Evolutionary conservation across 2,329 filamentous ascomycete species (phyloP).

Genomic region (Xylariaceae sp.): DNA sequence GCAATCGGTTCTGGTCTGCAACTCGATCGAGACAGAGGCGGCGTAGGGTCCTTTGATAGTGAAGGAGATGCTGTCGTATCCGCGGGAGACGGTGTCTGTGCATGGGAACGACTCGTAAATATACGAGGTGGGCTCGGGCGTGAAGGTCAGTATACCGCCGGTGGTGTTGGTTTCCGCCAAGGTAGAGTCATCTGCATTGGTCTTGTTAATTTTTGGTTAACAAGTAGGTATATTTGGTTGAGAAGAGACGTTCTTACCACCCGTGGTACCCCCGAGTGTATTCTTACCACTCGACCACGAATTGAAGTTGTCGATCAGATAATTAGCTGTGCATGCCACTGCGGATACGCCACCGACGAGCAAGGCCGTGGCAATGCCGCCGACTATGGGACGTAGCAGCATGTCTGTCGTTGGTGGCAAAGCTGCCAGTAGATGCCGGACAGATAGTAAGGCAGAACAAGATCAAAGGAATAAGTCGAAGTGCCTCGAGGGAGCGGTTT

Average conservation of each 20-base stretch:
- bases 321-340: conserved; percentile 26
- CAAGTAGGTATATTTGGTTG: background rate
- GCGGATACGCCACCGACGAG: conserved; percentile 20
- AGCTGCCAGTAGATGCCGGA: conserved; percentile 11
- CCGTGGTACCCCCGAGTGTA: conserved; percentile 23
- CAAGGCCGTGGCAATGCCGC: conserved; percentile 22
- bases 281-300: conserved; percentile 27
- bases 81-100: conserved; percentile 17
- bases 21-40: conserved; percentile 29
- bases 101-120: conserved; percentile 30
- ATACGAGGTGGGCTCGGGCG: conserved; percentile 24
- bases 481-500: background rate
- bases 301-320: conserved; percentile 33
- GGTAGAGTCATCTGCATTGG: conserved; percentile 26
- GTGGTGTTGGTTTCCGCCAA: conserved; percentile 23
- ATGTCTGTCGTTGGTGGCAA: conserved; percentile 17
- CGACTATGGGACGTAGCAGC: conserved; percentile 22
- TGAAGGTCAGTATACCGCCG: conserved; percentile 25
- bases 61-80: conserved; percentile 27
- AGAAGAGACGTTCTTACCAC: conserved; percentile 22
- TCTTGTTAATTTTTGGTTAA: conserved; percentile 3
- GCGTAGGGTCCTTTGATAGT: conserved; percentile 28
- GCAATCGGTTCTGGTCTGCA: conserved; percentile 26
- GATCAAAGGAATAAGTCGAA: background rate
- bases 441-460: background rate